phyloP scores from a whole-genome alignment of 345 rosid genomes.

The Camelina neglecta region DNA sequence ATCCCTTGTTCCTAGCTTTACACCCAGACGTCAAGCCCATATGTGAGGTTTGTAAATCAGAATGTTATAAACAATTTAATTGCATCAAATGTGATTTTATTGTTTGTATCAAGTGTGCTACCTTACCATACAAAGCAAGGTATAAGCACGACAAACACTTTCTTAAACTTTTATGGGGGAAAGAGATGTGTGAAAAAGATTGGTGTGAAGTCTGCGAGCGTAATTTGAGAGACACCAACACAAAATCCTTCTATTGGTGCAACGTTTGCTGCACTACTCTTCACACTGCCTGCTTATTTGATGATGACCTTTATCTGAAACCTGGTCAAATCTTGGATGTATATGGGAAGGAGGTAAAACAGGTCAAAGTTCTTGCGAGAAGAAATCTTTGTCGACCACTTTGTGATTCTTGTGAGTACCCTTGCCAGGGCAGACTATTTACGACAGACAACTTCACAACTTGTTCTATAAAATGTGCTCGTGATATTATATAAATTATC shows the following conservation, averaged over 20 bases:
- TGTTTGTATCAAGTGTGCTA: not conserved
- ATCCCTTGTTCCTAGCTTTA: not conserved
- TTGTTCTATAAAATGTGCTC: not conserved
- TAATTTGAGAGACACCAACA: not conserved
- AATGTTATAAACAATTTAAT: not conserved
- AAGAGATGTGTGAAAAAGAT: not conserved
- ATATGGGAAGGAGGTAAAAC: no score
- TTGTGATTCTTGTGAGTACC: not conserved
- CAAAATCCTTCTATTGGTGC: not conserved
- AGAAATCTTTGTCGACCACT: not conserved
- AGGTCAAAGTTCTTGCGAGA: not conserved
- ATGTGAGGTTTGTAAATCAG: not conserved
- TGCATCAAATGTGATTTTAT: conserved; percentile 17
- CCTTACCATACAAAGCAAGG: conserved; percentile 1
- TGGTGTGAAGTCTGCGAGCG: conserved; percentile 14
- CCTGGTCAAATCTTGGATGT: not conserved
- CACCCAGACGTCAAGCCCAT: not conserved
- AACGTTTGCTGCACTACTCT: not conserved
- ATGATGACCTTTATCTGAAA: not conserved
- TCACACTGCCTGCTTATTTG: not conserved
- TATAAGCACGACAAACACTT: conserved; percentile 14
- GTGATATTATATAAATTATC: no score
- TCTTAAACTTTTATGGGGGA: not conserved
- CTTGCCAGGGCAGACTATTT: not conserved
- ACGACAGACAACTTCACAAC: accelerated